Conservation (phyloP, 148 eudicot species). For the Heliosperma pusillum region DNA sequence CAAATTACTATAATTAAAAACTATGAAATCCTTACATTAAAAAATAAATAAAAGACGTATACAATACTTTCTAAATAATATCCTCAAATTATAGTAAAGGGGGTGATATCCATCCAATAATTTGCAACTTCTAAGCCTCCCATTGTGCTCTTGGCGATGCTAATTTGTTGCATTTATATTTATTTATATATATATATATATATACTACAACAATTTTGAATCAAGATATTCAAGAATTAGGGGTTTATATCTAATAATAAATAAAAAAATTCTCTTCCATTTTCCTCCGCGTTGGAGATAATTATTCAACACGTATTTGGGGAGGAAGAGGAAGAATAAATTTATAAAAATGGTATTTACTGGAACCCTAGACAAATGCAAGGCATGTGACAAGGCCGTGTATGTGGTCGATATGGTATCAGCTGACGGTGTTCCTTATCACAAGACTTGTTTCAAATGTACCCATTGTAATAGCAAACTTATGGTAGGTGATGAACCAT, state of each 20-base stretch:
- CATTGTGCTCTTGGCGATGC: not conserved
- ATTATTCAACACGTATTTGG: not conserved
- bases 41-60: not conserved
- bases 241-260: not conserved
- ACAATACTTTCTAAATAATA: constrained; percentile 11
- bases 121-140: constrained; percentile 9
- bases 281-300: constrained; percentile 17
- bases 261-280: constrained; percentile 10
- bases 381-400: constrained; percentile 74
- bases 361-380: constrained; percentile 82
- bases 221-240: not conserved
- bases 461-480: constrained; percentile 69
- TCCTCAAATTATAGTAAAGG: not conserved
- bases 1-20: not conserved
- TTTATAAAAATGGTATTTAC: constrained; percentile 46
- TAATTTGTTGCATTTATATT: not conserved
- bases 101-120: constrained; percentile 13
- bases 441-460: constrained; percentile 81
- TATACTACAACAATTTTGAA: not conserved
- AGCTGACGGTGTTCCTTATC: constrained; percentile 73
- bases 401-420: constrained; percentile 67
- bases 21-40: not conserved
- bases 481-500: constrained; percentile 33
- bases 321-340: constrained; percentile 18
- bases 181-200: too few relatives aligned